These are phyloP conservation scores for Suhomyces taliae DNA, from an alignment of 1,139 yeast species.

Conservation along the genomic window DNA sequence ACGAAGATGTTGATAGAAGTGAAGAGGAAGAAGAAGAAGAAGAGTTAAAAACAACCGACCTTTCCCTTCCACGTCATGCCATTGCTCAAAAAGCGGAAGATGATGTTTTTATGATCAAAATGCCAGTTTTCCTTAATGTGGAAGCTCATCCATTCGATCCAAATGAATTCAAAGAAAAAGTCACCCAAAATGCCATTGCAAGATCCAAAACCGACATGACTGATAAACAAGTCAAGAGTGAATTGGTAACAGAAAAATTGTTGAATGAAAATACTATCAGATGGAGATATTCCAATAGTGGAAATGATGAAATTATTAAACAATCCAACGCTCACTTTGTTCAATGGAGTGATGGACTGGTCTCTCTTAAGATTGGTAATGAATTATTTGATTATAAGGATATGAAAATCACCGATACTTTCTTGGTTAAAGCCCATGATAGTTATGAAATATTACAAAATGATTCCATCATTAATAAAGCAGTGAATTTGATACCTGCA, in stretches of 20 bases:
- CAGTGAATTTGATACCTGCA: slow-evolving; percentile 80
- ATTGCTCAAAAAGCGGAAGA: slow-evolving; percentile 42
- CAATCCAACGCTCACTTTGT: slow-evolving; percentile 89
- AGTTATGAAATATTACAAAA: slow-evolving; percentile 70
- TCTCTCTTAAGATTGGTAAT: slow-evolving; percentile 80
- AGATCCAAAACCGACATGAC: slow-evolving; percentile 34
- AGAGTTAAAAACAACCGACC: slow-evolving; percentile 52
- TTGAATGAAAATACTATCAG: slow-evolving; percentile 81
- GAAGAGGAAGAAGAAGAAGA: slow-evolving; percentile 32
- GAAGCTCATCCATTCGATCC: slow-evolving; percentile 91
- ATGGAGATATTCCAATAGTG: slow-evolving; percentile 83
- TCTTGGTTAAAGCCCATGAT: slow-evolving; percentile 71
- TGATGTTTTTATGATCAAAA: slow-evolving; percentile 57
- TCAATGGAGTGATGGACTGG: slow-evolving; percentile 91
- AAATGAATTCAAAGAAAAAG: slow-evolving; percentile 57
- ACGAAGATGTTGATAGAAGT: slow-evolving; percentile 27
- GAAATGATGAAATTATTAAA: slow-evolving; percentile 63
- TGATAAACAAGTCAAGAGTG: slow-evolving; percentile 40
- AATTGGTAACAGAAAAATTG: slow-evolving; percentile 50
- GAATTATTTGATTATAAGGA: slow-evolving; percentile 81
- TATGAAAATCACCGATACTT: slow-evolving; percentile 68
- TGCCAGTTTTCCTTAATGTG: slow-evolving; percentile 80
- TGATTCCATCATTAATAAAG: slow-evolving; percentile 47
- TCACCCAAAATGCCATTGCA: slow-evolving; percentile 48
- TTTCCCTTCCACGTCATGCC: slow-evolving; percentile 76